phyloP scores from a whole-genome alignment of 441 rosid genomes.

The Erodium trifolium region DNA sequence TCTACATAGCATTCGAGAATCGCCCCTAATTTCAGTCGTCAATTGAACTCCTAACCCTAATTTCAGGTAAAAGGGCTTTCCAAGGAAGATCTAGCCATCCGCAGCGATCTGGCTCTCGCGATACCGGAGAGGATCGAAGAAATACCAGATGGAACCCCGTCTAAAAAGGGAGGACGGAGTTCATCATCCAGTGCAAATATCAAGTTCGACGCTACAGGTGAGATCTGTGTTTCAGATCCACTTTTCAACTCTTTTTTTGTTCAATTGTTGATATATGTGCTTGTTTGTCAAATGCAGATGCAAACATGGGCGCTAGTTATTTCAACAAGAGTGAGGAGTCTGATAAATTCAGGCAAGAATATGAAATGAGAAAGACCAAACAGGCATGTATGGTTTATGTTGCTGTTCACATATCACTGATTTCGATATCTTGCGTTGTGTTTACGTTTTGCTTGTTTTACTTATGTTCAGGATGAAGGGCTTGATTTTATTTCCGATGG shows the following conservation, averaged over 20 bases:
- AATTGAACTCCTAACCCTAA: too few species aligned
- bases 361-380: conserved; percentile 52
- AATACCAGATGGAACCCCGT: background rate
- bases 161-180: conserved; percentile 37
- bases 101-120: background rate
- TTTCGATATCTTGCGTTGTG: background rate
- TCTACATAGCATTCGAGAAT: too few species aligned
- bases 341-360: conserved; percentile 42
- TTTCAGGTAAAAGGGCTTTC: background rate
- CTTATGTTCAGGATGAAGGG: conserved; percentile 41
- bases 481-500: conserved; percentile 62
- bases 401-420: background rate
- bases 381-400: conserved; percentile 38
- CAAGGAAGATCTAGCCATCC: background rate
- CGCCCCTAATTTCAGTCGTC: too few species aligned
- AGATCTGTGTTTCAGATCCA: conserved; percentile 9
- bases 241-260: background rate
- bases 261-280: conserved; percentile 5
- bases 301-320: conserved; percentile 29
- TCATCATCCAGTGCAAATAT: conserved; percentile 39
- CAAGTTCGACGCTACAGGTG: conserved; percentile 54
- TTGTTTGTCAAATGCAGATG: conserved; percentile 30
- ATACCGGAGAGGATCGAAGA: background rate
- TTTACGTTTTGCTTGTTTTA: conserved; percentile 3
- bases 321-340: conserved; percentile 50